A percentile compares a stretch with the other conserved stretches of the same genome.
phyloP scores from a whole-genome alignment of 768 basidiomycete species.

The Phlebiopsis gigantea region DNA sequence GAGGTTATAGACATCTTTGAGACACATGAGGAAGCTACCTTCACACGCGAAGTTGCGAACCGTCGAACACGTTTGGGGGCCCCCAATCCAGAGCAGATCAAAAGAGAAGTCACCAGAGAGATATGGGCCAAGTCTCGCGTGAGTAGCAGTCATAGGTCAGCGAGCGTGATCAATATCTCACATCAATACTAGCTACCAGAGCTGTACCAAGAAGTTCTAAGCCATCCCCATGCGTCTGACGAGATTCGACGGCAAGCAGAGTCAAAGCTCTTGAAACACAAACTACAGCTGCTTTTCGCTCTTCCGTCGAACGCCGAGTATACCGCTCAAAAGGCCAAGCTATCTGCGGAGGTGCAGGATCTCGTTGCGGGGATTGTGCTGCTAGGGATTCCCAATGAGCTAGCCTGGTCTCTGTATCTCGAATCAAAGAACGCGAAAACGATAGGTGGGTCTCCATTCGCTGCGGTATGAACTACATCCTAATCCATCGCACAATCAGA shows the following conservation, averaged over 20 bases:
- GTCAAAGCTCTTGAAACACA: constrained; percentile 64
- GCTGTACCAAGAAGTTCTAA: constrained; percentile 75
- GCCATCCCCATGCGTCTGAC: constrained; percentile 75
- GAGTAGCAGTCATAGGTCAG: constrained; percentile 4
- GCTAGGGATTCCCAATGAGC: constrained; percentile 68
- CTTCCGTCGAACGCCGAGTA: constrained; percentile 39
- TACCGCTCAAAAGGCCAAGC: constrained; percentile 35
- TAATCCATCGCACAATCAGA: too few species aligned
- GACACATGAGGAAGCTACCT: constrained; percentile 48
- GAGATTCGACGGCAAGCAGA: constrained; percentile 76
- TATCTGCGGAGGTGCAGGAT: constrained; percentile 63
- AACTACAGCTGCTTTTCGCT: constrained; percentile 54
- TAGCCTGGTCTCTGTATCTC: constrained; percentile 76
- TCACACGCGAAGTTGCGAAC: constrained; percentile 68
- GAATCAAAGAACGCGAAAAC: constrained; percentile 67
- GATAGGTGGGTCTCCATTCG: constrained; percentile 58
- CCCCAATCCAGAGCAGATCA: constrained; percentile 50
- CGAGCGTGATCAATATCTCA: neutral
- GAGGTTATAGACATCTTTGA: constrained; percentile 67
- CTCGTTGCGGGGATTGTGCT: constrained; percentile 73
- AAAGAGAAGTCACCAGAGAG: constrained; percentile 62
- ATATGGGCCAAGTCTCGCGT: constrained; percentile 60
- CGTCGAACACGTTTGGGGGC: constrained; percentile 75
- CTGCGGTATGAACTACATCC: constrained; percentile 6
- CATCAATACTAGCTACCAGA: constrained; percentile 48